Base-by-base conservation (phyloP, 441 rosid species). In the Adansonia madagascariensis region DNA sequence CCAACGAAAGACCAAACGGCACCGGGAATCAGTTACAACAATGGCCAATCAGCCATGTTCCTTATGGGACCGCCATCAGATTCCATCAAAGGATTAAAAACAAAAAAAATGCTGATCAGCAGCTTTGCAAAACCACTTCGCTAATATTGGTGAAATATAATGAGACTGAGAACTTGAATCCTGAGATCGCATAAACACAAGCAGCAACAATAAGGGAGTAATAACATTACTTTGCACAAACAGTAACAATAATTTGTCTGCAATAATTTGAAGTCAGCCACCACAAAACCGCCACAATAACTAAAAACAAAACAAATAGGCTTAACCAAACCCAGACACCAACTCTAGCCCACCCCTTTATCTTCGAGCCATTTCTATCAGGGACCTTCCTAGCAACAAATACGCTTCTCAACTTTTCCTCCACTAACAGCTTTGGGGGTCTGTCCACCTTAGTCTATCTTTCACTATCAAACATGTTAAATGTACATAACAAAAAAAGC, bases 391-490 rank as follows among this genome's bases (percentile, higher is more conserved):
- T 84, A 81, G 83, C 85, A 81, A 81, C 78, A 77, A 64, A 76
- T 55, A 76, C 77, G 85, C 78, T 80, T 72, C 82, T 71, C 82
- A 44, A 56, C 65, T 78, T 72, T 60, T 60, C 80, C 84, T 76
- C 85, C 52, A 79, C 85, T 80, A 77, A 75, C 82, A 71, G 82
- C 82, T 68, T 78, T 60, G 75, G 79, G 76, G 76, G 75, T 52
- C 78, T 77, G 82, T 86, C 81, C 84, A 73, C 71, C 82, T 81
- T 76, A 63, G 73, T 82, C 85, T 83, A 82, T 80, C 77, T 88
- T 85, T 84, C 79, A 88, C 86, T 79, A 86, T 84, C 82, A 83
- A 83, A 84, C 93, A 86, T 89, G 80, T 84, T 86, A 85, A 91
- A 89, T 89, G 82, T 85, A 88, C 91, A 88, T 63, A 50, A 50